Evolutionary conservation across 2,329 filamentous ascomycete species (phyloP).

Genomic region (Knufia fluminis): DNA sequence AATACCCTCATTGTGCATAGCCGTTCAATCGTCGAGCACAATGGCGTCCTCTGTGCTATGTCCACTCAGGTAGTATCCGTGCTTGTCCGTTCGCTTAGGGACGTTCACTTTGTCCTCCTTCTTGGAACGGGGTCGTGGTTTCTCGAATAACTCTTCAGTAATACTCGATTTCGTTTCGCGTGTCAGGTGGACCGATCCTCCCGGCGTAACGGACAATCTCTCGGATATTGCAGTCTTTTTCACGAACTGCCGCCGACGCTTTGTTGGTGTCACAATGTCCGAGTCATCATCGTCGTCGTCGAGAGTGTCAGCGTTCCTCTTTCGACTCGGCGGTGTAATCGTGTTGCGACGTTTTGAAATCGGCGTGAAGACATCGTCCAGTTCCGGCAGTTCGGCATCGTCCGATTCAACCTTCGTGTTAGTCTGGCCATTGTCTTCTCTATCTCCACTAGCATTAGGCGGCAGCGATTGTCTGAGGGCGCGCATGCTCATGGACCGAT

Average conservation of each 20-base stretch:
- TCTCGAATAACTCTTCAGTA: not conserved
- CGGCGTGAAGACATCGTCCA: not conserved
- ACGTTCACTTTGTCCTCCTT: not conserved
- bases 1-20: too few species aligned
- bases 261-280: not conserved
- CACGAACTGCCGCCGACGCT: not conserved
- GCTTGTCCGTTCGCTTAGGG: not conserved
- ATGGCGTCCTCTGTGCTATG: not conserved
- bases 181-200: not conserved
- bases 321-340: too few species aligned
- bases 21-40: not conserved
- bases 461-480: too few species aligned
- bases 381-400: not conserved
- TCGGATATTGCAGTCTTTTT: not conserved
- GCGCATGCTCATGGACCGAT: too few species aligned
- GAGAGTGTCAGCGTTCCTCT: too few species aligned
- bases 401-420: not conserved
- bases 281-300: too few species aligned
- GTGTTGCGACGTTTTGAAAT: too few species aligned
- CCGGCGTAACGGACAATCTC: not conserved
- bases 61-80: not conserved
- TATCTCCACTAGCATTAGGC: too few species aligned
- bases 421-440: not conserved
- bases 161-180: not conserved
- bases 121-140: not conserved